Conservation (phyloP, 768 basidiomycete species). For the Collybia nuda region DNA sequence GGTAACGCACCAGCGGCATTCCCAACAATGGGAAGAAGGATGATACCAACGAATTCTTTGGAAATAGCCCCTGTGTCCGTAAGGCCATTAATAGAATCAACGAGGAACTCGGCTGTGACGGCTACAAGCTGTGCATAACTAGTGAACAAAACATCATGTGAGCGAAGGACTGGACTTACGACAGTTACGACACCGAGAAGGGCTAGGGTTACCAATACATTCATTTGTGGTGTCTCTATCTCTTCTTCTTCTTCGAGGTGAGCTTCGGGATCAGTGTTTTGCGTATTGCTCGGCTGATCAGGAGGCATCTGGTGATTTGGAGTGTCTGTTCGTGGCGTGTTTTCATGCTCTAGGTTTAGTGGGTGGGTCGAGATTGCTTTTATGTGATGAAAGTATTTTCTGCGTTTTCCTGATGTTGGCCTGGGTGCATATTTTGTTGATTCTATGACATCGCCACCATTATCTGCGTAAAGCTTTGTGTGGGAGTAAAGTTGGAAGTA, state of each 20-base stretch:
- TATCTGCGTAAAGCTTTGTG: conserved; percentile 61
- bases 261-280: background rate
- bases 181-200: conserved; percentile 63
- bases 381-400: too few species aligned
- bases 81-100: conserved; percentile 80
- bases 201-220: conserved; percentile 47
- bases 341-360: too few species aligned
- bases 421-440: conserved; percentile 32
- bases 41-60: conserved; percentile 82
- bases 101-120: conserved; percentile 69
- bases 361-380: too few species aligned
- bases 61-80: conserved; percentile 55
- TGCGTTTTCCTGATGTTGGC: background rate
- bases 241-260: conserved; percentile 34
- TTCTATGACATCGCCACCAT: conserved; percentile 31
- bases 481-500: conserved; percentile 81
- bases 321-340: too few species aligned
- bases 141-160: conserved; percentile 24
- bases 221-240: conserved; percentile 54
- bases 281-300: conserved; percentile 19
- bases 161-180: conserved; percentile 36
- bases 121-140: conserved; percentile 51
- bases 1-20: conserved; percentile 67
- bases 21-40: conserved; percentile 87
- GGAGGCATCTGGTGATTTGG: background rate